These are phyloP conservation scores for Microsporum ferrugineum DNA, from an alignment of 2,329 filamentous ascomycete genomes.

Conservation along the genomic window DNA sequence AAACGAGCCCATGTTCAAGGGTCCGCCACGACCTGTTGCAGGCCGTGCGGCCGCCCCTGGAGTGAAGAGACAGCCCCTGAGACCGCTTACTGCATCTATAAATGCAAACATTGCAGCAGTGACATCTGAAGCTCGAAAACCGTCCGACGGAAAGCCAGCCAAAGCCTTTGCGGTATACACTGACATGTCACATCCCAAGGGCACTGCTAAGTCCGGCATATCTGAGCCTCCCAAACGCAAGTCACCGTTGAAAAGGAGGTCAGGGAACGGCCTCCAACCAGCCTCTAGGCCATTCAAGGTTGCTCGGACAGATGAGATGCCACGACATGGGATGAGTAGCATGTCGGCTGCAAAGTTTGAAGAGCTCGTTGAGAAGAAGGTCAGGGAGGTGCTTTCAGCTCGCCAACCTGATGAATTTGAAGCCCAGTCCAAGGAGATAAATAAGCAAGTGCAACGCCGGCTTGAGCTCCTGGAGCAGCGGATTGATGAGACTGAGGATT, in stretches of 20 bases:
- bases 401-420: constrained; percentile 49
- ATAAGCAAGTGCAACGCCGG: constrained; percentile 66
- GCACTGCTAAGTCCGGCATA: constrained; percentile 6
- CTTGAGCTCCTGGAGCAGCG: constrained; percentile 75
- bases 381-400: constrained; percentile 78
- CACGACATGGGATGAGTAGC: constrained; percentile 23
- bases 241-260: constrained; percentile 29
- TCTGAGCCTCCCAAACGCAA: constrained; percentile 37
- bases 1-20: constrained; percentile 83
- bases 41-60: constrained; percentile 31
- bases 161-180: constrained; percentile 84
- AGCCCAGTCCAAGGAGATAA: constrained; percentile 44
- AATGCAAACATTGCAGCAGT: constrained; percentile 56
- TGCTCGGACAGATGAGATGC: constrained; percentile 23
- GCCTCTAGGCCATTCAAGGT: constrained; percentile 41
- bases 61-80: constrained; percentile 60
- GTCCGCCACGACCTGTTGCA: constrained; percentile 48
- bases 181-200: constrained; percentile 45
- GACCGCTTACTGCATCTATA: constrained; percentile 62
- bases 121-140: constrained; percentile 42
- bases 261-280: constrained; percentile 20
- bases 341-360: constrained; percentile 68
- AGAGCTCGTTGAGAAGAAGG: constrained; percentile 82
- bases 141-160: constrained; percentile 54
- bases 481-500: constrained; percentile 67